Base-by-base conservation (phyloP, 140 eudicot genomes). In the Eryngium alpinum region DNA sequence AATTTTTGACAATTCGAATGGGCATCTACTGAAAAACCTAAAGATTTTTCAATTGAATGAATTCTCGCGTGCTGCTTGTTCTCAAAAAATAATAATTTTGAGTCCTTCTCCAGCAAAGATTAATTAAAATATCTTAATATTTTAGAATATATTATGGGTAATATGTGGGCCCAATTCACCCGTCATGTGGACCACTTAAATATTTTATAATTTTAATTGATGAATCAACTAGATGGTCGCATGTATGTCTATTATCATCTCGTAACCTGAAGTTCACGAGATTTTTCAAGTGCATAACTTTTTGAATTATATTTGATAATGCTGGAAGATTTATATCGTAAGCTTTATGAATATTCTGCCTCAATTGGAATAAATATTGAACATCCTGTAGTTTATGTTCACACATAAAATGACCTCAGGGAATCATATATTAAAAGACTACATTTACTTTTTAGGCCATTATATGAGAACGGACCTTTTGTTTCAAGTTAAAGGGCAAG, bases 381-480 rank as follows among this genome's bases (percentile, higher is more conserved):
- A 53, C 60, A 53, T 53, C 60, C 5, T 53, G 60, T 53, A 53
- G 60, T 53, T 53, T 53, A 53, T 53, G 10, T 38, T 38, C 46
- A 38, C 7, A 38, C 7, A 38, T 7, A 38, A 38, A 38, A 38
- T 38, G 60, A 13, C 60, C 21, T 53, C 16, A n/a, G 60, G 13
- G 10, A 53, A 53, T 53, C 60, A 53, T 9, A 53, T 53, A 53
- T 53, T 53, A 18, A 53, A 53, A 53, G 60, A 53, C 10, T 53
- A 53, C 21, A 53, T 53, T 53, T 53, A 53, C 60, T 53, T 53
- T 53, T 9, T 53, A 53, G 60, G 60, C 60, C 60, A 53, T 53
- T 53, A 31, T 32, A 79, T 79, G 82, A 79, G 75, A 60, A 27
- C 73, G 5, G 32, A 79, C 60, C 60, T 53, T 53, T 53, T 9